Base-by-base conservation (phyloP, 1,284 basidiomycete species). In the Rhodofomes roseus region DNA sequence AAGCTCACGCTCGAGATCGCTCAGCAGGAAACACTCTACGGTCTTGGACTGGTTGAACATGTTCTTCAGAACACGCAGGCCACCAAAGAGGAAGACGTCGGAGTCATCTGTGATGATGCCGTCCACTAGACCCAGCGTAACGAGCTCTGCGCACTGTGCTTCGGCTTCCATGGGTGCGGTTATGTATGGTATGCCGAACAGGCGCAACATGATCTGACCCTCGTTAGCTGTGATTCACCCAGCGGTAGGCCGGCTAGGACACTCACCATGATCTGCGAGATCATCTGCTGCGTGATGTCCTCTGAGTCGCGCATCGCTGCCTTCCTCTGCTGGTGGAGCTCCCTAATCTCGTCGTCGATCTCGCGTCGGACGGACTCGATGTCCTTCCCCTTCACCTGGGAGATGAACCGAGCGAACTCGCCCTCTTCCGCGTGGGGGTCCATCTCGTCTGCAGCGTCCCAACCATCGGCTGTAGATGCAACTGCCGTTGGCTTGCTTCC, bases 11-110 rank as follows among this genome's bases (percentile, higher is more conserved):
- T 86, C 82, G 57, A 99, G 82, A 72, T 99, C 97, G 1, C 85
- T 77, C 6, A 89, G 78, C 37, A 97, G 77, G 77, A 97, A 99
- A 70, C 95, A 96, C 74, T 99, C 96, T 60, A 98, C 96, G 9
- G 94, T 97, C 80, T 98, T 98, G 61, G 93, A 92, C 76, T 98
- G 95, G 74, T 98, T 98, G 80, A 99, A 99, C 91, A 99, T 97
- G 74, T 99, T 98, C 76, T 97, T 97, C 82, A 92, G 98, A 46
- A 99, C 93, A 29, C 94, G 87, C 60, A 84, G 79, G 18, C 93
- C 96, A 34, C 97, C 96, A 66, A 99, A 99, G 50, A 99, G 86
- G 74, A 99, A 99, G 37, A 99, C 95, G 70, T 99, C 97, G 18
- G 95, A 97, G 75, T 99, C 97, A 74, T 99, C 97, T 0, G 97